Percentiles rank a stretch among this genome's conserved stretches.
Evolutionary conservation across 2,329 filamentous ascomycete genomes (phyloP).

Genomic region (Lasiodiplodia hormozganensis): DNA sequence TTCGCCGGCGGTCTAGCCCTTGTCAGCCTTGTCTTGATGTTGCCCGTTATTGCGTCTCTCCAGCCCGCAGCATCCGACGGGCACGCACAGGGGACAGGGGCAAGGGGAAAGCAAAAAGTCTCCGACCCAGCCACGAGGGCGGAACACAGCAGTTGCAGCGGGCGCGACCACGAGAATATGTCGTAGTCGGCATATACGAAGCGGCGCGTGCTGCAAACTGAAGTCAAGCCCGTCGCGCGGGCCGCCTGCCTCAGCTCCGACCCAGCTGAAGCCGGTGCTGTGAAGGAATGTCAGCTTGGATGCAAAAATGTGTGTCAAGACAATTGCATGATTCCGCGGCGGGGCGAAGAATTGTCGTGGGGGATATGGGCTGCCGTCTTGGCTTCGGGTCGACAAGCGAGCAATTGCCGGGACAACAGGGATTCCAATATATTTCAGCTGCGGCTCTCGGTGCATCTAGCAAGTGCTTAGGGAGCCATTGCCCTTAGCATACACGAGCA

Average conservation of each 20-base stretch:
- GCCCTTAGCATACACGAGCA: background rate
- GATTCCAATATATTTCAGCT: background rate
- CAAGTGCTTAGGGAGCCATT: background rate
- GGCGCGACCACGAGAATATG: background rate
- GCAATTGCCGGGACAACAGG: background rate
- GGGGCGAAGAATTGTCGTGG: background rate
- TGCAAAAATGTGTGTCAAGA: background rate
- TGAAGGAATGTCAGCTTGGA: conserved; percentile 3
- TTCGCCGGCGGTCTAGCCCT: background rate
- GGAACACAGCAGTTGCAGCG: conserved; percentile 1
- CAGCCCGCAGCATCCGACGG: background rate
- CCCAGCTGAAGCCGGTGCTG: background rate
- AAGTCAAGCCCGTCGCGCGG: background rate
- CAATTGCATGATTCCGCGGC: background rate
- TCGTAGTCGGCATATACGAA: conserved; percentile 24
- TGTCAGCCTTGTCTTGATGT: background rate
- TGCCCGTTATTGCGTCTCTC: background rate
- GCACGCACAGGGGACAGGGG: conserved; percentile 2
- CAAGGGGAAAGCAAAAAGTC: background rate
- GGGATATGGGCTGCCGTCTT: background rate
- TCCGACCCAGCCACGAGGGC: background rate
- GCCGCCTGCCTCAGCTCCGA: background rate
- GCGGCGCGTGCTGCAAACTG: conserved; percentile 5
- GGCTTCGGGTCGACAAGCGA: background rate
- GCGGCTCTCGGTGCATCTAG: background rate